Evolutionary conservation across 805 yeast species (phyloP).

Genomic region (Alloascoidea hylecoeti): DNA sequence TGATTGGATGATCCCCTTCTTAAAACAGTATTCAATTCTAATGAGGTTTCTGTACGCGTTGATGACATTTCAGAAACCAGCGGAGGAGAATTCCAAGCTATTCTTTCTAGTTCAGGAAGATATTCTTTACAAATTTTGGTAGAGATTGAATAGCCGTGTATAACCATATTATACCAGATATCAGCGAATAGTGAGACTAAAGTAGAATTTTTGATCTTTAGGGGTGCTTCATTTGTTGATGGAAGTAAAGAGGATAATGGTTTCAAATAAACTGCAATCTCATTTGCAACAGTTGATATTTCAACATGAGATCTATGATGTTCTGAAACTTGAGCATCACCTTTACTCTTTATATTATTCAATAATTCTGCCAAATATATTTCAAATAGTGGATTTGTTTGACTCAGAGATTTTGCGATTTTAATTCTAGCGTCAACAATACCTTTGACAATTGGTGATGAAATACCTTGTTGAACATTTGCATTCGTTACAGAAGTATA

Average conservation of each 20-base stretch:
- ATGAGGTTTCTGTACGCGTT: constrained; percentile 78
- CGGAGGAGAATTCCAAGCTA: constrained; percentile 83
- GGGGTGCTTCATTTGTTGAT: constrained; percentile 28
- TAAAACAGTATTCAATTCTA: constrained; percentile 82
- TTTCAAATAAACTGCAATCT: constrained; percentile 44
- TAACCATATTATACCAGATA: constrained; percentile 88
- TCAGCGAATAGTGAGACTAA: constrained; percentile 58
- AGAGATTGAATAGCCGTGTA: constrained; percentile 69
- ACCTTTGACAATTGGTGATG: constrained; percentile 16
- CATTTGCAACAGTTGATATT: constrained; percentile 55
- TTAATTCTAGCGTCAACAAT: constrained; percentile 35
- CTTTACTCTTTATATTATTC: constrained; percentile 53
- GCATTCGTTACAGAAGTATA: constrained; percentile 21
- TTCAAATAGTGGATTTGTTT: constrained; percentile 29
- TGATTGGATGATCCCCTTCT: constrained; percentile 81
- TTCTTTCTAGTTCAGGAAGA: constrained; percentile 35
- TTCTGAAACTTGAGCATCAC: constrained; percentile 63
- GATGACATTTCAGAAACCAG: constrained; percentile 71
- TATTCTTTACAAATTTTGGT: constrained; percentile 31
- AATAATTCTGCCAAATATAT: constrained; percentile 55
- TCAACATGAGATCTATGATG: constrained; percentile 72
- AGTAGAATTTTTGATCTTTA: constrained; percentile 28
- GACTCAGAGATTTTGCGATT: constrained; percentile 18
- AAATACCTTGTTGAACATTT: background rate
- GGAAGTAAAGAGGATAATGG: constrained; percentile 76